A percentile compares a stretch with the other conserved stretches of the same genome.
phyloP scores from a whole-genome alignment of 192 early-diverging fungal genomes.

The Rhizophagus clarus region DNA sequence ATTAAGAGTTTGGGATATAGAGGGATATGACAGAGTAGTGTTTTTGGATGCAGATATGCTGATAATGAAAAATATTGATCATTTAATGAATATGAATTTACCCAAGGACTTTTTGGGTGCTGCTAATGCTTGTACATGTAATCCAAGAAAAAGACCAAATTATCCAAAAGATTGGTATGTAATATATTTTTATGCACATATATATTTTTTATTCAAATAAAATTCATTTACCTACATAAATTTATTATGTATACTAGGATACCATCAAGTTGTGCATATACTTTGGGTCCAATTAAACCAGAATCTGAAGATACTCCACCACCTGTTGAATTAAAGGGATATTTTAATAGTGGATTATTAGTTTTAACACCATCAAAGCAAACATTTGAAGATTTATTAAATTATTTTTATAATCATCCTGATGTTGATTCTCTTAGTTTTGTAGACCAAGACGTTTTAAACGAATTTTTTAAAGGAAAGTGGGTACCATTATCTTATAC shows the following conservation, averaged over 20 bases:
- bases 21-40: slow-evolving; percentile 54
- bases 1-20: slow-evolving; percentile 65
- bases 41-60: slow-evolving; percentile 77
- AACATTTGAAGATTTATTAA: slow-evolving; percentile 37
- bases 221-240: not conserved
- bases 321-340: slow-evolving; percentile 19
- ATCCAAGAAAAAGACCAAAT: slow-evolving; percentile 37
- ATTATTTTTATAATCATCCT: slow-evolving; percentile 18
- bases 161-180: slow-evolving; percentile 48
- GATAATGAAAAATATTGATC: slow-evolving; percentile 63
- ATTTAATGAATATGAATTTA: slow-evolving; percentile 53
- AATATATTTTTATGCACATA: too few species aligned
- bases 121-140: slow-evolving; percentile 52
- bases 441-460: slow-evolving; percentile 57
- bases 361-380: slow-evolving; percentile 40
- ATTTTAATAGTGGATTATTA: slow-evolving; percentile 57
- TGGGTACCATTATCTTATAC: slow-evolving; percentile 49
- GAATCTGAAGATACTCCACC: slow-evolving; percentile 22
- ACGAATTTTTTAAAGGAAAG: slow-evolving; percentile 42
- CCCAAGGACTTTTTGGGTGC: slow-evolving; percentile 41
- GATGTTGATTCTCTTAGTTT: slow-evolving; percentile 40
- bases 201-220: not conserved
- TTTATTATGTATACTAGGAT: slow-evolving; percentile 32
- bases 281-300: slow-evolving; percentile 26
- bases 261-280: slow-evolving; percentile 45